Base-by-base conservation (phyloP, 352 stramenopile species). In the Pythium insidiosum region DNA sequence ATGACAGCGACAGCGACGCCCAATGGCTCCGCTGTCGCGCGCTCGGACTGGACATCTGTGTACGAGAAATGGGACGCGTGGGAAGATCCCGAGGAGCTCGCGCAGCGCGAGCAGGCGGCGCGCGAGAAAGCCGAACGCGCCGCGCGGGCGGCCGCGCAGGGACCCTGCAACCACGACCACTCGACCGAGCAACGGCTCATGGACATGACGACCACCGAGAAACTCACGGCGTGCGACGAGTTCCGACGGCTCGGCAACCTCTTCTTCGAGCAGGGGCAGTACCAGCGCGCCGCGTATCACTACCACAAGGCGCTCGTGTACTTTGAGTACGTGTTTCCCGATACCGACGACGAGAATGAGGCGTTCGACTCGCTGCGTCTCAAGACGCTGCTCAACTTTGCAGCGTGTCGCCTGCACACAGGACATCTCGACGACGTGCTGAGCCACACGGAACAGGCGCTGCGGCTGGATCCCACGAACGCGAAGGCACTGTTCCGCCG, bases 131-230 rank as follows among this genome's bases (percentile, higher is more conserved):
- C 68, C 19, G 72, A 80, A 38, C 70, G 73, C 0, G 69, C 72
- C 1, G 30, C 55, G 0, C 67, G 70, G 40, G 21, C 45, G 1
- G 46, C 53, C 1, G 45, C 38, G 5, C 25, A 29, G 29, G 67
- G 68, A 33, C 63, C 70, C 24, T 93, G 80, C 63, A 82, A 88
- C 49, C 80, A 93, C 54, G 80, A 93, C 58, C 80, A 93, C 61
- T 93, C 80, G 40, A 77, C 80, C 20, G 80, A 93, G 61, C 77
- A 90, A 69, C 81, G 76, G 50, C 61, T 93, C 38, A 93, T 93
- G 80, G 80, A 93, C 47, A 90, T 90, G 80, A 72, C 59, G 9
- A 87, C 77, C 3, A 20, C 43, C 11, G 62, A 59, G 12, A 93
- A 93, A 40, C 38, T 88, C n/a, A 13, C 34, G 9, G 40, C 61